A percentile compares a stretch with the other conserved stretches of the same genome.
phyloP scores from a whole-genome alignment of 768 basidiomycete species.

The Dictyophora rubrovolvata region DNA sequence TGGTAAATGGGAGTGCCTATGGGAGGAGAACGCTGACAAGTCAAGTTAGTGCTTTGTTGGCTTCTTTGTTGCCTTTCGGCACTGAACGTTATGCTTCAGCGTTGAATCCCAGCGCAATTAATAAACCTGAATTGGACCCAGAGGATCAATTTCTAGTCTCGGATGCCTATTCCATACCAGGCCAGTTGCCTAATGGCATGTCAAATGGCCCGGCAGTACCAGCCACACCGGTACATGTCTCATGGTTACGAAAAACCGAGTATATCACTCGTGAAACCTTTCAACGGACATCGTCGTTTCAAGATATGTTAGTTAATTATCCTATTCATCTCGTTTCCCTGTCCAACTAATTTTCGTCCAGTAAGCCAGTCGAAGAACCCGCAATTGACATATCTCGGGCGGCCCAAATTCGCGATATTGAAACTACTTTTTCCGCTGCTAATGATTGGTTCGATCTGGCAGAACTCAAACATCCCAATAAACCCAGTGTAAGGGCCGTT shows the following conservation, averaged over 20 bases:
- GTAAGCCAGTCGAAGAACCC: slow-evolving; percentile 39
- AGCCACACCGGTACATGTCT: slow-evolving; percentile 51
- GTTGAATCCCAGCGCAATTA: slow-evolving; percentile 57
- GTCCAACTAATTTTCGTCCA: slow-evolving; percentile 1
- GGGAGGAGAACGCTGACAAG: slow-evolving; percentile 71
- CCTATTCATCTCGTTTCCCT: not conserved
- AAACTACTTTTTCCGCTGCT: slow-evolving; percentile 60
- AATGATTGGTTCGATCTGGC: slow-evolving; percentile 51
- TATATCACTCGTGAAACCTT: slow-evolving; percentile 64
- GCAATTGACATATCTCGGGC: slow-evolving; percentile 61
- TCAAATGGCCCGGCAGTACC: slow-evolving; percentile 29
- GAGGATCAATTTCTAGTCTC: slow-evolving; percentile 55
- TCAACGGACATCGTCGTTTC: slow-evolving; percentile 29
- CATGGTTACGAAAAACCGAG: slow-evolving; percentile 90
- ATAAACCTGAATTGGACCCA: slow-evolving; percentile 55
- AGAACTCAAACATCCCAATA: slow-evolving; percentile 66
- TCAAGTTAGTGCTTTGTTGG: slow-evolving; percentile 34
- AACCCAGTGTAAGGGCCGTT: slow-evolving; percentile 60
- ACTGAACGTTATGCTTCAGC: slow-evolving; percentile 18
- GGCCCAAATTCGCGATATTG: slow-evolving; percentile 71
- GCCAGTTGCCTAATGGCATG: slow-evolving; percentile 22
- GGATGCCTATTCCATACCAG: slow-evolving; percentile 49
- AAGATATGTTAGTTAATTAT: slow-evolving; percentile 44
- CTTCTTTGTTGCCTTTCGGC: slow-evolving; percentile 5
- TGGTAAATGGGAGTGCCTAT: slow-evolving; percentile 73